Percentiles rank a stretch among this genome's conserved stretches.
phyloP scores from a whole-genome alignment of 257 asterid species.

The Linaria vulgaris region DNA sequence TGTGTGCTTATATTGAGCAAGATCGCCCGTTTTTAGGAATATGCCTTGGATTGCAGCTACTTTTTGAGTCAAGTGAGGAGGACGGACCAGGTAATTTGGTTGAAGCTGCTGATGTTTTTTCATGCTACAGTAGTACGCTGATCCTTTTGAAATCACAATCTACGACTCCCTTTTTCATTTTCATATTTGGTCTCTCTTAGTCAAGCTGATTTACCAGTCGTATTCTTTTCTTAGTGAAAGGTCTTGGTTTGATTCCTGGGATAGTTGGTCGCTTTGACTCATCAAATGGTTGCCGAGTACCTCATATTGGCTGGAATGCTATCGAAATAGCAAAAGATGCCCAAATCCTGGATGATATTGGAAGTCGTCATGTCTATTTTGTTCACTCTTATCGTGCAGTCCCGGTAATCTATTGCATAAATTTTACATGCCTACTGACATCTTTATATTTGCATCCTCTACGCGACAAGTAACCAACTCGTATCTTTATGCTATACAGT shows the following conservation, averaged over 20 bases:
- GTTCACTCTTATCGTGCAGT: constrained; percentile 95
- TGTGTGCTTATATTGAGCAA: constrained; percentile 75
- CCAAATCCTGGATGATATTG: constrained; percentile 77
- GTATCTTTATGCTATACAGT: constrained; percentile 39
- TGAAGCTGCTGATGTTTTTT: background rate
- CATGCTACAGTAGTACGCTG: background rate
- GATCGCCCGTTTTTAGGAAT: constrained; percentile 97
- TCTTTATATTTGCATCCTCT: constrained; percentile 15
- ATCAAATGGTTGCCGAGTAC: constrained; percentile 74
- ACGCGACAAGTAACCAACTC: constrained; percentile 23
- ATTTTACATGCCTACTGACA: background rate
- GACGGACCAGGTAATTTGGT: constrained; percentile 74
- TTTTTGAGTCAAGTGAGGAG: constrained; percentile 94
- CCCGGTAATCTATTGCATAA: constrained; percentile 52
- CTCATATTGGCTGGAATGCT: constrained; percentile 99
- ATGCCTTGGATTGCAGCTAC: constrained; percentile 96
- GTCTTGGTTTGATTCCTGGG: constrained; percentile 96
- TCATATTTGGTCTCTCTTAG: background rate
- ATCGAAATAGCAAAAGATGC: constrained; percentile 54
- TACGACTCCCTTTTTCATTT: background rate
- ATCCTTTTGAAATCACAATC: background rate
- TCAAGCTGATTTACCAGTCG: constrained; percentile 24
- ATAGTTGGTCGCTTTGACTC: constrained; percentile 91
- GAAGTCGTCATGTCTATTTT: constrained; percentile 81
- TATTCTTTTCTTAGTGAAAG: constrained; percentile 59